phyloP scores from a whole-genome alignment of 2,329 filamentous ascomycete genomes.

The Massarina eburnea region DNA sequence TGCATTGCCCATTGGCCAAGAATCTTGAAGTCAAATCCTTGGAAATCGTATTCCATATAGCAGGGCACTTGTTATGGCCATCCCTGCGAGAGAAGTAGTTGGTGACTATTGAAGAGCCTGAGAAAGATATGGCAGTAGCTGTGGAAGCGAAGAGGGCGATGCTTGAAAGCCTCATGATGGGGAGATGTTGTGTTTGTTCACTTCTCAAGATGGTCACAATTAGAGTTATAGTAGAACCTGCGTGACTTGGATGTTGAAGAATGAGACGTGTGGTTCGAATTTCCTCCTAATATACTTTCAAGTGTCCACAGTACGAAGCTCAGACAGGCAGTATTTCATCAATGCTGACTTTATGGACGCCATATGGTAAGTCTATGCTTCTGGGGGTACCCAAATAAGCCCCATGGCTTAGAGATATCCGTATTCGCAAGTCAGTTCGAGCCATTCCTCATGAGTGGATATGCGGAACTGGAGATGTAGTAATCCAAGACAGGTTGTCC shows the following conservation, averaged over 20 bases:
- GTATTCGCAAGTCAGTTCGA: background rate
- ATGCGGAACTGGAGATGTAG: background rate
- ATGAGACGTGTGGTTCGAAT: background rate
- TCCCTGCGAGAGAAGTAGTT: conserved; percentile 16
- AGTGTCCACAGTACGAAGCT: background rate
- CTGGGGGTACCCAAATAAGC: background rate
- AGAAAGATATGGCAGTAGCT: conserved; percentile 18
- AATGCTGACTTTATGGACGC: background rate
- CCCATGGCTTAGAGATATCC: conserved; percentile 1
- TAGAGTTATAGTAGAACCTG: too few relatives aligned
- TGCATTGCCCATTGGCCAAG: conserved; percentile 31
- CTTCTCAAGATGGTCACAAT: too few relatives aligned
- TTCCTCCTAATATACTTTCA: background rate
- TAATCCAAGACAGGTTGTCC: background rate
- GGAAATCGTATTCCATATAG: conserved; percentile 32
- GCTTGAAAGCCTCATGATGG: conserved; percentile 18
- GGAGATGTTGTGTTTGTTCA: too few relatives aligned
- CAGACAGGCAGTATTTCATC: background rate
- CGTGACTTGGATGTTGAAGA: too few relatives aligned
- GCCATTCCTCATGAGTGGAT: background rate
- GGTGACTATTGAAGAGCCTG: conserved; percentile 10
- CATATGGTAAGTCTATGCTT: background rate
- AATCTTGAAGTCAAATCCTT: conserved; percentile 30
- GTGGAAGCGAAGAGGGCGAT: conserved; percentile 17
- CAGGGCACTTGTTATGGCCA: conserved; percentile 21